Evolutionary conservation across 192 early-diverging fungal genomes (phyloP).

Genomic region (Coemansia sp.): DNA sequence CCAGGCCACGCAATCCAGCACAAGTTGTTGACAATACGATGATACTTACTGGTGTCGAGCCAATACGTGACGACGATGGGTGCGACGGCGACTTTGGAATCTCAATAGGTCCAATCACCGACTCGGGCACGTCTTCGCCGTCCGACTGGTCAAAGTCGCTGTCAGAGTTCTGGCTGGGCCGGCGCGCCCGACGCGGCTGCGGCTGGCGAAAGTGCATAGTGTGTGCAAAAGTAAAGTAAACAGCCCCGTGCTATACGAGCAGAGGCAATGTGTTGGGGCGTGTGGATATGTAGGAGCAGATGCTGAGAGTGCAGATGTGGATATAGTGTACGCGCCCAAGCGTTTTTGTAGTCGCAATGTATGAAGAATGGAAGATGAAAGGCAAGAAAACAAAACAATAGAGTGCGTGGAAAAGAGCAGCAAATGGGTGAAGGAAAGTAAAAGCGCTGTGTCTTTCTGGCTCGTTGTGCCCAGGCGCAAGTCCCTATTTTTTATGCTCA

Average conservation of each 20-base stretch:
- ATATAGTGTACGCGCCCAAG: no score
- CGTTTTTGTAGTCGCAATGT: background rate
- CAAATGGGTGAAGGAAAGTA: background rate
- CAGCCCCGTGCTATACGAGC: no score
- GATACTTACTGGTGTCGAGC: constrained; percentile 53
- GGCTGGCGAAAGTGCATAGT: constrained; percentile 43
- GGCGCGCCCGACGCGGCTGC: constrained; percentile 34
- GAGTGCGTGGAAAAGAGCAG: background rate
- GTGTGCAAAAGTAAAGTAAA: background rate
- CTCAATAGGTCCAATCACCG: constrained; percentile 47
- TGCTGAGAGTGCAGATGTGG: no score
- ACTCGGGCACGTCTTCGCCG: constrained; percentile 54
- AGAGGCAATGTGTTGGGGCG: constrained; percentile 3
- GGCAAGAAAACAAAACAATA: constrained; percentile 6
- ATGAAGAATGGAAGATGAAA: constrained; percentile 1
- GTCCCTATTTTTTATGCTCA: constrained; percentile 3
- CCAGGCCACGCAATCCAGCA: background rate
- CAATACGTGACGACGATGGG: constrained; percentile 34
- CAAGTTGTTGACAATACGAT: background rate
- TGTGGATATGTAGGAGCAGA: no score
- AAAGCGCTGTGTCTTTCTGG: background rate
- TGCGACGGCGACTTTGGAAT: constrained; percentile 54
- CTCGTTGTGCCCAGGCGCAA: background rate
- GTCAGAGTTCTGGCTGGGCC: constrained; percentile 38
- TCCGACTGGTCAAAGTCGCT: constrained; percentile 46